These are phyloP conservation scores for Raphanus hybrid DNA, from an alignment of 441 rosid genomes.

Conservation along the genomic window DNA sequence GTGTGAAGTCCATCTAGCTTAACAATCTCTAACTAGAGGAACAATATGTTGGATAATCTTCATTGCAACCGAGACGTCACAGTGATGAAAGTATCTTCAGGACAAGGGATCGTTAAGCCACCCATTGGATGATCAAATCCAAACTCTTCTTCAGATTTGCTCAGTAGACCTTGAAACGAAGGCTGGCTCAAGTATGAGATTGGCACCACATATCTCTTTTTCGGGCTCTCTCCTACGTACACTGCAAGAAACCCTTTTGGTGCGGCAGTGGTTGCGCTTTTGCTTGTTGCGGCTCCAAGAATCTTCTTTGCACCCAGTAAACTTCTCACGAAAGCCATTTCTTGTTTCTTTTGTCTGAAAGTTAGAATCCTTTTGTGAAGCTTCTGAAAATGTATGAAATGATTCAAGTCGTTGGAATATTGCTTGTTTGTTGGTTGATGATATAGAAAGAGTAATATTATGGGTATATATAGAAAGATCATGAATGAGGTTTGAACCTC, in stretches of 20 bases:
- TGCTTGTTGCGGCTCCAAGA: slow-evolving; percentile 3
- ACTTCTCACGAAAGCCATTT: slow-evolving; percentile 38
- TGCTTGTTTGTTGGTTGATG: not conserved
- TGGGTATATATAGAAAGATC: not conserved
- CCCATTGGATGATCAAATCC: not conserved
- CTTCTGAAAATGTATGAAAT: not conserved
- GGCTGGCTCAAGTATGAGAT: slow-evolving; percentile 34
- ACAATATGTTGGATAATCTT: no score
- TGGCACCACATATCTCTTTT: slow-evolving; percentile 44
- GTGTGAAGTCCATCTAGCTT: no score
- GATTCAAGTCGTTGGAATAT: not conserved
- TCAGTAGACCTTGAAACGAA: slow-evolving; percentile 30
- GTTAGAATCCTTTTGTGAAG: not conserved
- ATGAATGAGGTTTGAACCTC: not conserved
- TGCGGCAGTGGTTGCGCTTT: not conserved
- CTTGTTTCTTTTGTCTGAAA: not conserved
- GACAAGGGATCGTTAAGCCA: slow-evolving; percentile 1
- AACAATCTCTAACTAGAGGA: no score
- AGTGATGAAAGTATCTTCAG: not conserved
- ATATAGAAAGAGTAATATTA: not conserved
- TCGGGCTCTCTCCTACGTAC: slow-evolving; percentile 48
- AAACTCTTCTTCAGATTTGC: not conserved
- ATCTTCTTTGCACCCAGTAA: slow-evolving; percentile 30
- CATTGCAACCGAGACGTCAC: not conserved
- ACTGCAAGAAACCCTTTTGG: slow-evolving; percentile 55